phyloP scores from a whole-genome alignment of 202 grass and related monocot species.

The Brachypodium distachyon region DNA sequence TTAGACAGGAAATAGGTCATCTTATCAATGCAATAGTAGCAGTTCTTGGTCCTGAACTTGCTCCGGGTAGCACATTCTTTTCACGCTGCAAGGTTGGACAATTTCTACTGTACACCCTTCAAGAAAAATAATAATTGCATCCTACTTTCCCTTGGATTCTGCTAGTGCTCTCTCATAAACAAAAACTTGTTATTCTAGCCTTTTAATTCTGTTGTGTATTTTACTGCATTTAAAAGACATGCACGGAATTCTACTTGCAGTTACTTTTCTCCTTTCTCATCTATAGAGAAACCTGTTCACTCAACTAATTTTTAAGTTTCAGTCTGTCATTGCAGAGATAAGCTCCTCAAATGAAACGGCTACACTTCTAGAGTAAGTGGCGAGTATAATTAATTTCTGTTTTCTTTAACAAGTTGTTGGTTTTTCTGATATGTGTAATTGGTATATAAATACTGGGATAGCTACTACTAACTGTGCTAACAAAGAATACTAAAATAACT shows the following conservation, averaged over 20 bases:
- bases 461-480: no score
- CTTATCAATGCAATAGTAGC: conserved; percentile 96
- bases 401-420: conserved; percentile 11
- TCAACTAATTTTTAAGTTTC: conserved; percentile 24
- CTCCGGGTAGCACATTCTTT: conserved; percentile 91
- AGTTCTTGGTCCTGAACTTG: conserved; percentile 95
- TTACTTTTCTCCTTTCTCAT: conserved; percentile 4
- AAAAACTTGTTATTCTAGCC: background rate
- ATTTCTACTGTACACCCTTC: background rate
- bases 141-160: background rate
- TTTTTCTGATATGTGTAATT: background rate
- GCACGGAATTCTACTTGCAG: background rate
- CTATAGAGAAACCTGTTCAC: conserved; percentile 13
- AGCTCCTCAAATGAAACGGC: conserved; percentile 89
- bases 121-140: background rate
- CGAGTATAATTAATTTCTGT: conserved; percentile 9
- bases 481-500: no score
- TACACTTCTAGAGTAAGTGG: conserved; percentile 80
- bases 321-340: conserved; percentile 98
- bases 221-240: conserved; percentile 1
- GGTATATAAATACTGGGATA: no score
- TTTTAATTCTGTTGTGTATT: background rate
- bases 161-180: background rate
- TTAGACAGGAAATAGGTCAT: conserved; percentile 85
- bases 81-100: conserved; percentile 88